phyloP scores from a whole-genome alignment of 768 basidiomycete genomes.

The Glaciozyma martinii region DNA sequence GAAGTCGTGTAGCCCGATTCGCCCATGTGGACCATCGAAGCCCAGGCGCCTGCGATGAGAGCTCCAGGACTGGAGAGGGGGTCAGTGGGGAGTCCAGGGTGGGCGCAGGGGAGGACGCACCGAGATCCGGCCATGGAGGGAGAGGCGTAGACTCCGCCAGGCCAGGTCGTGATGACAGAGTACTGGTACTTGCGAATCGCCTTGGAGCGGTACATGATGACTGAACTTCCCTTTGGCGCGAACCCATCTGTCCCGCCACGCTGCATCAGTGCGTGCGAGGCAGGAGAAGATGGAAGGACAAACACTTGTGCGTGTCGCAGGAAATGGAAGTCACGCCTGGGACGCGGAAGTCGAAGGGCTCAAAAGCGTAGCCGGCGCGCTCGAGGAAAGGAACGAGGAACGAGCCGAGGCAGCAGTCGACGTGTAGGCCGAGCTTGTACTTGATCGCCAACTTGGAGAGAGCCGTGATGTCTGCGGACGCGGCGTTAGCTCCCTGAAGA shows the following conservation, averaged over 20 bases:
- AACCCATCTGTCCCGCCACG: conserved; percentile 54
- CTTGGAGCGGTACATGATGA: conserved; percentile 78
- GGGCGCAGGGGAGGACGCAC: not conserved
- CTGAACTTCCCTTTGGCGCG: conserved; percentile 86
- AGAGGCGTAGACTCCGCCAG: conserved; percentile 60
- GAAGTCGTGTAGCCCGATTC: conserved; percentile 77
- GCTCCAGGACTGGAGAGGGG: conserved; percentile 63
- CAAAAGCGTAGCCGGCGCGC: conserved; percentile 38
- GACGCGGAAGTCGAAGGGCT: conserved; percentile 80
- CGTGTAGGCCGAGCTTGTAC: conserved; percentile 76
- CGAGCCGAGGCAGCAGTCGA: conserved; percentile 42
- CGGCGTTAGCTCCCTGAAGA: conserved; percentile 44
- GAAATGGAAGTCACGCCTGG: conserved; percentile 87
- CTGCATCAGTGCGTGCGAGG: not conserved
- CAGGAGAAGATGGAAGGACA: not conserved
- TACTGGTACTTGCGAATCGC: conserved; percentile 28
- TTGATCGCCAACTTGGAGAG: conserved; percentile 64
- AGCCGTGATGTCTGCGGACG: conserved; percentile 54
- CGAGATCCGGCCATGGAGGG: conserved; percentile 30
- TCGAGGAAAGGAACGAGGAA: conserved; percentile 92
- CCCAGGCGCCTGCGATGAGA: conserved; percentile 90
- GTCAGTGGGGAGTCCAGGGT: not conserved
- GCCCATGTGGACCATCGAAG: conserved; percentile 89
- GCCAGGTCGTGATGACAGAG: conserved; percentile 35
- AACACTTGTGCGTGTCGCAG: conserved; percentile 89